Base-by-base conservation (phyloP, 257 asterid species). In the Solanum ahanhuiri region DNA sequence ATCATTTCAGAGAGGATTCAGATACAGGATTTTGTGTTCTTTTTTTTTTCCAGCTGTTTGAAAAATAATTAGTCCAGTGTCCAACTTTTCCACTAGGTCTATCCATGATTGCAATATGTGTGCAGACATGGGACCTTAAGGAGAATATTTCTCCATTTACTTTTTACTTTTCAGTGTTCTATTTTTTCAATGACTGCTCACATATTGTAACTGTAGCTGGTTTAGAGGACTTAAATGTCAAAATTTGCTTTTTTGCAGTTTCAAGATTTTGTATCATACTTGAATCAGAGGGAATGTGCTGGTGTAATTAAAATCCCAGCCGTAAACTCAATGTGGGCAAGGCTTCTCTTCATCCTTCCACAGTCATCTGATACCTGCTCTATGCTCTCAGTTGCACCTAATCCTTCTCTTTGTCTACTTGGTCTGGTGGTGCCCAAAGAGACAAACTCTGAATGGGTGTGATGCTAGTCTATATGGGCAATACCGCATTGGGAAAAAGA, bases 231-330 rank as follows among this genome's bases (percentile, higher is more conserved):
- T 43, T 43, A 15, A 43, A 43, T 43, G 83, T 43, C n/a, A 28
- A 43, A 81, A 48, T 15, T 81, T 85, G 41, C 25, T 20, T 57
- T 54, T 89, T 69, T 89, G 89, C 97, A 96, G 98, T 93, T 95
- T 90, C 97, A 94, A 86, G 99, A 96, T 87, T 96, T 96, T 86
- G 85, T 92, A 60, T 84, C 94, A 10, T 96, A 96, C 92, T 89
- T 96, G 96, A 93, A 92, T 91, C 99, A 96, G 92, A 91, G 99
- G 91, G 98, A 96, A 45, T 95, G 99, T 89, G 99, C 98, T 2
- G 99, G 99, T 63, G 99, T 96, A 28, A 96, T 96, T 91, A 96
- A 94, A 91, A 89, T 96, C 88, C 98, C 98, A 31, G 95, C 96
- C 1, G 86, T 93, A 33, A 92, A 87, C 69, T 90, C 94, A 71